Base-by-base conservation (phyloP, 257 asterid genomes). In the Verbena officinalis region DNA sequence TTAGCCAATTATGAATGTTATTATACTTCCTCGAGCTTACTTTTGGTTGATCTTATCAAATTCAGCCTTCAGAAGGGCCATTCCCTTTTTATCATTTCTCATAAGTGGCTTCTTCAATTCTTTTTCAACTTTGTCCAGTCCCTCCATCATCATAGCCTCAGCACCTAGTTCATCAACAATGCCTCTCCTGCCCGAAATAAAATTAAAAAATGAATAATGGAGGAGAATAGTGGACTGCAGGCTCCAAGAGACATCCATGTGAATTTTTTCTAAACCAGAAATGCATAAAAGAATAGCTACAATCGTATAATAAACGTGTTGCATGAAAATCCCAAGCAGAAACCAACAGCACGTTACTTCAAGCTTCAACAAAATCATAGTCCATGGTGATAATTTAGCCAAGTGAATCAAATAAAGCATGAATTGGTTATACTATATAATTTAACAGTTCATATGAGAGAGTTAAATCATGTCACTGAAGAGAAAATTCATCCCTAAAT, bases 81-180 rank as follows among this genome's bases (percentile, higher is more conserved):
- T 90, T 65, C 96, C 97, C 72, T 94, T 89, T 72, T 89, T 84
- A 75, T 90, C 97, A 67, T 88, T 80, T 77, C 99, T 79, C 93
- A 88, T 0, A 19, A 94, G 96, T 23, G 97, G 96, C 72, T 86
- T 88, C 74, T 86, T 84, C 44, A 90, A 24, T 64, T 90, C 97
- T 62, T 83, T 83, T 89, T 94, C 97, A 59, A 94, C 96, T 59
- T 84, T 94, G 39, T 94, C 90, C 79, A 90, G 73, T 15, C 96
- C 95, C 62, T 70, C 90, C 77, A 86, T 83, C 96, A 84, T 84
- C 97, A 84, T 45, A 64, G 84, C 80, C 80, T 94, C 97, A 51
- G 93, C 95, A 30, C 97, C 96, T 15, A 83, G 82, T 12, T 79
- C 83, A 71, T 94, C 96, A n/a, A 75, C 57, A 62, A 88, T 72